Evolutionary conservation across 805 yeast genomes (phyloP).

Genomic region (Candida ulmi): DNA sequence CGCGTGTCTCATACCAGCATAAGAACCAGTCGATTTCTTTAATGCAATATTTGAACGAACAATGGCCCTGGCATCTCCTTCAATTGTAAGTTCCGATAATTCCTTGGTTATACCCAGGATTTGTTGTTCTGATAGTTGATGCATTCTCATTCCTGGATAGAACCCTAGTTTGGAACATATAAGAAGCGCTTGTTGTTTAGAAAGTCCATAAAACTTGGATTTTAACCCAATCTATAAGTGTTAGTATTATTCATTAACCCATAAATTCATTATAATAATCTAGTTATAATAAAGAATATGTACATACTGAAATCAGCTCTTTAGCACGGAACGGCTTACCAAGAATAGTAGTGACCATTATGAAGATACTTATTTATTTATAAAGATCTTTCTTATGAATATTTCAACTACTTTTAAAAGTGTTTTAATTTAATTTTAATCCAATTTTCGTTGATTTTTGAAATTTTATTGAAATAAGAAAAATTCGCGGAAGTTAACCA

Average conservation of each 20-base stretch:
- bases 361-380: constrained; percentile 1
- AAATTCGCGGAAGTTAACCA: no score
- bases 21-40: constrained; percentile 78
- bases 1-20: constrained; percentile 86
- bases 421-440: no score
- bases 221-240: constrained; percentile 52
- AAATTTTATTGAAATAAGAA: no score
- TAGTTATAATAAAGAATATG: constrained; percentile 2
- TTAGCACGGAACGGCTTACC: constrained; percentile 26
- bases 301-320: constrained; percentile 16
- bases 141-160: constrained; percentile 92
- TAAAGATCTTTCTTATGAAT: no score
- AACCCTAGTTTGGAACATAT: constrained; percentile 86
- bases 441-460: no score
- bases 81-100: constrained; percentile 75
- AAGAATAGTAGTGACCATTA: constrained; percentile 23
- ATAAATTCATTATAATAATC: neutral
- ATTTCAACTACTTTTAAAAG: no score
- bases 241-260: no score
- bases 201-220: constrained; percentile 81
- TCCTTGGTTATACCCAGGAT: constrained; percentile 84
- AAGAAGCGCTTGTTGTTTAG: constrained; percentile 62
- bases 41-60: constrained; percentile 71
- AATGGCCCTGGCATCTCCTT: constrained; percentile 69
- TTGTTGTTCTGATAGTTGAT: constrained; percentile 84